Percentiles rank a stretch among this genome's conserved stretches.
These are phyloP conservation scores for Persicaria maculosa DNA, from an alignment of 148 eudicot genomes.

Conservation along the genomic window DNA sequence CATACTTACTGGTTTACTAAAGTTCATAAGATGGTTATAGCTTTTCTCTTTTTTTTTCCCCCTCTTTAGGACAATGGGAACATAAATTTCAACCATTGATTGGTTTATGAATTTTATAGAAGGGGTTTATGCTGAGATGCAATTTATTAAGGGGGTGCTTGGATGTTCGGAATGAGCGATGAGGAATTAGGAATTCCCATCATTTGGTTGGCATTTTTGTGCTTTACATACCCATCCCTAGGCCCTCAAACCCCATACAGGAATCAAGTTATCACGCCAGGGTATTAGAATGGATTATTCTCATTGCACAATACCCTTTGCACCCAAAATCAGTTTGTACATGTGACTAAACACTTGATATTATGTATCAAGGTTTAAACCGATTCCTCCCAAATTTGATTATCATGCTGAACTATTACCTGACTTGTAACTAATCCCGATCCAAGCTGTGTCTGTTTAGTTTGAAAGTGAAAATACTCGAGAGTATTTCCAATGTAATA, in stretches of 20 bases:
- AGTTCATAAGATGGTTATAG: not conserved
- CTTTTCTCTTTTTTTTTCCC: not conserved
- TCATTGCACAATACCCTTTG: not conserved
- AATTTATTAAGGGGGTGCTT: not conserved
- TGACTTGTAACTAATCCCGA: not conserved
- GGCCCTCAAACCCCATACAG: no score
- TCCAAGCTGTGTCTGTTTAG: not conserved
- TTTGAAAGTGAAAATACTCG: not conserved
- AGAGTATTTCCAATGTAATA: not conserved
- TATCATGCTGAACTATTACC: not conserved
- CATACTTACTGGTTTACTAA: not conserved
- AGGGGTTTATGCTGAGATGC: no score
- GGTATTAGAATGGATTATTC: no score
- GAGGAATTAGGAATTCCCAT: not conserved
- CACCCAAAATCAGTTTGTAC: no score
- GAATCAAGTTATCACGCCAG: no score
- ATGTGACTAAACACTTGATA: not conserved
- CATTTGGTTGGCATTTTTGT: not conserved
- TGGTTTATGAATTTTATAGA: no score
- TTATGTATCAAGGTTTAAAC: not conserved
- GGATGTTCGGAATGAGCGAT: not conserved
- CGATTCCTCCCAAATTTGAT: not conserved
- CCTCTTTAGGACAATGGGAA: no score
- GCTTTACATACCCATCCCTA: not conserved
- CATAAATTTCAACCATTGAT: no score